A percentile compares a stretch with the other conserved stretches of the same genome.
These are phyloP conservation scores for Tylopilus subfusipes DNA, from an alignment of 768 basidiomycete genomes.

Conservation along the genomic window DNA sequence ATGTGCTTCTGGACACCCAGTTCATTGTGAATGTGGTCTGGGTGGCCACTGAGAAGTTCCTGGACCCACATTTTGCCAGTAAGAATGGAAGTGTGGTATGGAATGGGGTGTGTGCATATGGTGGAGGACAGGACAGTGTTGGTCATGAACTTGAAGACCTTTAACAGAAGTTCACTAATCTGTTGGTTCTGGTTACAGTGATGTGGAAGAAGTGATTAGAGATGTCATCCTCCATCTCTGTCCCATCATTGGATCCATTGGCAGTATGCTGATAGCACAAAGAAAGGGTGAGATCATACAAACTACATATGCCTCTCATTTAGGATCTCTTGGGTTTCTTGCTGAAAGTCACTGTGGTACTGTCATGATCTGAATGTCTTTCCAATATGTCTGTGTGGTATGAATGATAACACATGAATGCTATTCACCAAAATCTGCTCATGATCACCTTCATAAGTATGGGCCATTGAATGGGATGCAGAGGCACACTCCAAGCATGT, in stretches of 20 bases:
- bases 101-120: not conserved
- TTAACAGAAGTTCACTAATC: not conserved
- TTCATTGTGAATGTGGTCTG: not conserved
- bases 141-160: not conserved
- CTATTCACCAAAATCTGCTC: too few species aligned
- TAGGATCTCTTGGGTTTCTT: too few species aligned
- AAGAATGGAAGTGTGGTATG: too few species aligned
- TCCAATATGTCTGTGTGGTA: too few species aligned
- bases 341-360: too few species aligned
- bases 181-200: not conserved
- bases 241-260: not conserved
- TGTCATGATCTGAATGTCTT: too few species aligned
- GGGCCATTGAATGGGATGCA: too few species aligned
- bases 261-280: not conserved
- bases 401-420: too few species aligned
- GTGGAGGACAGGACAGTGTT: not conserved
- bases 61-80: slow-evolving; percentile 1
- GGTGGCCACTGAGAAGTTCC: slow-evolving; percentile 2
- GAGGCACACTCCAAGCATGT: too few species aligned
- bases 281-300: too few species aligned
- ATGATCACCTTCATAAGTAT: too few species aligned
- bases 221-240: not conserved
- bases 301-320: too few species aligned
- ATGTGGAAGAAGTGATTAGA: not conserved
- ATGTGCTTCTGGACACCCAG: not conserved